A percentile compares a stretch with the other conserved stretches of the same genome.
These are phyloP conservation scores for Picocystis sp. DNA, from an alignment of 163 green algal genomes.

Conservation along the genomic window DNA sequence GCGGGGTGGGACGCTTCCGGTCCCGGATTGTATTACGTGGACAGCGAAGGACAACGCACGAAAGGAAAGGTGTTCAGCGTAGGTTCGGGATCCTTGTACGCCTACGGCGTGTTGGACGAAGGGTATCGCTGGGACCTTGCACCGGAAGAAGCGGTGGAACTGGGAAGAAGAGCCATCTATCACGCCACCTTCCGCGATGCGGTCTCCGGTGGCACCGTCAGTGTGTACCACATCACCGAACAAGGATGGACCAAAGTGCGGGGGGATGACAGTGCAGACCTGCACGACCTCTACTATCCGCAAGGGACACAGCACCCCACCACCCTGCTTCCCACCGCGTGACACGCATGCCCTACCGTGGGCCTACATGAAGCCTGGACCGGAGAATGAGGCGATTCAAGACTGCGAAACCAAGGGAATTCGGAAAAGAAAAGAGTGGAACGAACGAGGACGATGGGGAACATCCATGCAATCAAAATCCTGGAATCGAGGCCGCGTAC, in stretches of 20 bases:
- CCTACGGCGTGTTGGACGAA: constrained; percentile 93
- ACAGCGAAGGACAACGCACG: constrained; percentile 87
- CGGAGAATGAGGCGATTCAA: no score
- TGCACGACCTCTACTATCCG: constrained; percentile 91
- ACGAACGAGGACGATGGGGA: no score
- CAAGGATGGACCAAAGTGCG: constrained; percentile 91
- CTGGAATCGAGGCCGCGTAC: no score
- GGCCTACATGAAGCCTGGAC: no score
- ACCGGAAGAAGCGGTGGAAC: constrained; percentile 84
- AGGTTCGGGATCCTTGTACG: constrained; percentile 91
- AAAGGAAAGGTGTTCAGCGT: constrained; percentile 91
- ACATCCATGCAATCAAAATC: no score
- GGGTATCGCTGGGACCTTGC: constrained; percentile 67
- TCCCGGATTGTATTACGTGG: constrained; percentile 94
- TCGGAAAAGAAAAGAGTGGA: no score
- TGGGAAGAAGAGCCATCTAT: constrained; percentile 88
- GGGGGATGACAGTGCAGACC: constrained; percentile 80
- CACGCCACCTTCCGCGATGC: constrained; percentile 96
- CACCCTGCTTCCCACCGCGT: no score
- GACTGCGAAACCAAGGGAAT: no score
- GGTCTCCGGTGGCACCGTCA: constrained; percentile 83
- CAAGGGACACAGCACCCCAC: constrained; percentile 4
- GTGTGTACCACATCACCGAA: constrained; percentile 90
- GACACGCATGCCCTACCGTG: no score
- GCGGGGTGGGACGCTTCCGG: constrained; percentile 29